Evolutionary conservation across 139 green algal species (phyloP).

Genomic region (Picochlorum costavermella): DNA sequence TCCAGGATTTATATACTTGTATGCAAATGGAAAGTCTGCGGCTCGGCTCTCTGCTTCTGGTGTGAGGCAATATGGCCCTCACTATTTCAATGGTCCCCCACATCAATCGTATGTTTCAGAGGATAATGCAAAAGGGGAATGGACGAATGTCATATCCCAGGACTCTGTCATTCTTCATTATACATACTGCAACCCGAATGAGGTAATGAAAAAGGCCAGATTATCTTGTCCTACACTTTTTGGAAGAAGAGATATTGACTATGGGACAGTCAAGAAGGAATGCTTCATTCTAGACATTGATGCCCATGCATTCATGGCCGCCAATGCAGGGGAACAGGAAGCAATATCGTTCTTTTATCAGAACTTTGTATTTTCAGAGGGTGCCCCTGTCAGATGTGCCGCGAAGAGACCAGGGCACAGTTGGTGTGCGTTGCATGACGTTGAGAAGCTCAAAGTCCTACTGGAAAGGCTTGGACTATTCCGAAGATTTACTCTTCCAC

Average conservation of each 20-base stretch:
- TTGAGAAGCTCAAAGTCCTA: slow-evolving; percentile 20
- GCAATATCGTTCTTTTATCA: slow-evolving; percentile 21
- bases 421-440: slow-evolving; percentile 25
- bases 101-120: slow-evolving; percentile 13
- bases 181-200: slow-evolving; percentile 18
- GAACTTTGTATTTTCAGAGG: slow-evolving; percentile 30
- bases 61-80: slow-evolving; percentile 17
- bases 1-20: slow-evolving; percentile 34
- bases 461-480: slow-evolving; percentile 28
- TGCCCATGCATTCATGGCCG: slow-evolving; percentile 32
- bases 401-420: slow-evolving; percentile 4
- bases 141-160: slow-evolving; percentile 19
- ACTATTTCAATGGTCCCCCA: slow-evolving; percentile 24
- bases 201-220: slow-evolving; percentile 30
- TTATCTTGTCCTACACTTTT: slow-evolving; percentile 20
- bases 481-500: slow-evolving; percentile 8
- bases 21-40: slow-evolving; percentile 49
- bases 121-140: slow-evolving; percentile 15
- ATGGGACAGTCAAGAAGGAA: slow-evolving; percentile 13
- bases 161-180: slow-evolving; percentile 29
- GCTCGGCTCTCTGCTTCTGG: slow-evolving; percentile 29
- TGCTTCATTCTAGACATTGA: slow-evolving; percentile 36
- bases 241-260: neutral
- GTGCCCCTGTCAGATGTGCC: slow-evolving; percentile 19
- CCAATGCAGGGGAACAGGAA: slow-evolving; percentile 6